These are phyloP conservation scores for Mucor saturninus DNA, from an alignment of 371 early-diverging fungal species.

Conservation along the genomic window DNA sequence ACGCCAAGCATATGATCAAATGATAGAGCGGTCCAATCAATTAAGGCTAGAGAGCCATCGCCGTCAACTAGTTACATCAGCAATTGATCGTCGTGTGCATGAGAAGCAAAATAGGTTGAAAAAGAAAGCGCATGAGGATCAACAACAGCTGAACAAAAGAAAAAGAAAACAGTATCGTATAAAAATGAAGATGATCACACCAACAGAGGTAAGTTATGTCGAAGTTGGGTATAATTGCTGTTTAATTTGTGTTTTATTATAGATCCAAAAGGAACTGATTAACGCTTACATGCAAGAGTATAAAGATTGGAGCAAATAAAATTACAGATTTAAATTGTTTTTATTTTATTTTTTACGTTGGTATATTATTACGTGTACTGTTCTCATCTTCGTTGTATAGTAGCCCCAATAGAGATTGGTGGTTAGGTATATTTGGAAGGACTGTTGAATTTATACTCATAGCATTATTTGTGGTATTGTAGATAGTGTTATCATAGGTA, in stretches of 20 bases:
- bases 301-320: neutral
- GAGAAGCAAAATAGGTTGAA: conserved; percentile 5
- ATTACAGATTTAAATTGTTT: neutral
- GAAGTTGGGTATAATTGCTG: neutral
- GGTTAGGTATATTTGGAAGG: conserved; percentile 11
- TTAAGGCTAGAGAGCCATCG: neutral
- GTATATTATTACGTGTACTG: conserved; percentile 11
- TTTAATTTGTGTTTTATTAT: neutral
- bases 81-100: conserved; percentile 3
- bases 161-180: conserved; percentile 10
- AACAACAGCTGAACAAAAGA: conserved; percentile 4
- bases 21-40: conserved; percentile 7
- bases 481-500: conserved; percentile 1
- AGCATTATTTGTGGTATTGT: neutral
- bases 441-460: neutral
- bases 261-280: conserved; percentile 19
- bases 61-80: neutral
- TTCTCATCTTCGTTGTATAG: conserved; percentile 18
- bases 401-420: conserved; percentile 24
- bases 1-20: conserved; percentile 19
- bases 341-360: conserved; percentile 1
- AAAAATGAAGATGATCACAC: conserved; percentile 14
- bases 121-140: neutral
- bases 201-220: conserved; percentile 10
- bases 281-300: conserved; percentile 18